Percentiles rank a stretch among this genome's conserved stretches.
phyloP scores from a whole-genome alignment of 768 basidiomycete species.

The Termitomyces sp. region DNA sequence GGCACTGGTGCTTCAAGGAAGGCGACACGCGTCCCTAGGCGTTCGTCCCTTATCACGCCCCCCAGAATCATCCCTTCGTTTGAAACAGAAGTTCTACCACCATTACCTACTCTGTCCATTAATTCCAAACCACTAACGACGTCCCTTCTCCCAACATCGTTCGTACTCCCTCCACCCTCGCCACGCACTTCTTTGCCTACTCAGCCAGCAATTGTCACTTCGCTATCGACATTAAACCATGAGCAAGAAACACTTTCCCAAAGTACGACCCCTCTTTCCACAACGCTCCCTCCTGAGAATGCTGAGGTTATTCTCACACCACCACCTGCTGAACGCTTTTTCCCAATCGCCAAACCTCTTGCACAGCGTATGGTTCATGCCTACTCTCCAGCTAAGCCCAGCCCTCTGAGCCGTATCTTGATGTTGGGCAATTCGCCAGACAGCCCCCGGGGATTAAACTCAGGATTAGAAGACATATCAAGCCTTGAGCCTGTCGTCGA shows the following conservation, averaged over 20 bases:
- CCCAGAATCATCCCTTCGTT: conserved; percentile 29
- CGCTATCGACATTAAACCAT: conserved; percentile 15
- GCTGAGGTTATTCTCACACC: conserved; percentile 21
- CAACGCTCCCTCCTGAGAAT: conserved; percentile 13
- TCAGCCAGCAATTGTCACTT: conserved; percentile 32
- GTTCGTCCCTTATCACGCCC: conserved; percentile 37
- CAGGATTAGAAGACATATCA: conserved; percentile 15
- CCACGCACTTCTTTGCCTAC: conserved; percentile 61
- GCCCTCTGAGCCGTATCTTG: conserved; percentile 74
- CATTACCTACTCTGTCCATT: conserved; percentile 26
- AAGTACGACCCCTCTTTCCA: conserved; percentile 7
- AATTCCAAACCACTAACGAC: conserved; percentile 34
- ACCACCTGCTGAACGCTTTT: conserved; percentile 35
- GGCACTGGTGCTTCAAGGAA: conserved; percentile 33
- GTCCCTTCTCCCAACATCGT: conserved; percentile 60
- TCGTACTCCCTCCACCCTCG: conserved; percentile 75
- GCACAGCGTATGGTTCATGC: conserved; percentile 70
- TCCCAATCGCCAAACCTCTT: conserved; percentile 69
- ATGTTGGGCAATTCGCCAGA: conserved; percentile 62
- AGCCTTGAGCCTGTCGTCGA: conserved; percentile 26
- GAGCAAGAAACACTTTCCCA: conserved; percentile 7
- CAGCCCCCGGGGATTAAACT: conserved; percentile 18
- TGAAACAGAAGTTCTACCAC: conserved; percentile 35
- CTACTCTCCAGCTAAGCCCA: conserved; percentile 77
- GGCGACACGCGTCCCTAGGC: conserved; percentile 38